Evolutionary conservation across 2,329 filamentous ascomycete genomes (phyloP).

Genomic region (Aspergillus felis): DNA sequence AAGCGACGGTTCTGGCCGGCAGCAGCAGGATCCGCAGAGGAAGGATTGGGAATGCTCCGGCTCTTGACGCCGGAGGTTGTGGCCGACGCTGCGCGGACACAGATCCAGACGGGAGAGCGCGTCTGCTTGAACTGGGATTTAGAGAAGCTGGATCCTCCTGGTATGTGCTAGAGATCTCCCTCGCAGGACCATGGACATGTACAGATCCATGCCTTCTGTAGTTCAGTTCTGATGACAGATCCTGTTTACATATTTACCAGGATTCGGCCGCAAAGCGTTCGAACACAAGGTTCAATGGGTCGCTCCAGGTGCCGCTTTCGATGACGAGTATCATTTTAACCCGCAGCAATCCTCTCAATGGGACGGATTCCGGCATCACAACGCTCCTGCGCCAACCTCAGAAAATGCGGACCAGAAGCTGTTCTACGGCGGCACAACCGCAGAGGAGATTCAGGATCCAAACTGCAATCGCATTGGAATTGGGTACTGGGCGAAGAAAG

Average conservation of each 20-base stretch:
- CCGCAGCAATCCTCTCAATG: slow-evolving; percentile 53
- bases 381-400: slow-evolving; percentile 37
- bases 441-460: slow-evolving; percentile 32
- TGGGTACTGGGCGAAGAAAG: slow-evolving; percentile 37
- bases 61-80: slow-evolving; percentile 53
- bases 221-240: not conserved
- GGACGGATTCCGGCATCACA: slow-evolving; percentile 52
- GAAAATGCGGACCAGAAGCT: slow-evolving; percentile 26
- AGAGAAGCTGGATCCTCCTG: slow-evolving; percentile 49
- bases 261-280: slow-evolving; percentile 51
- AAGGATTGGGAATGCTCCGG: slow-evolving; percentile 52
- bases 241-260: slow-evolving; percentile 20
- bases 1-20: slow-evolving; percentile 49
- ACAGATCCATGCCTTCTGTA: not conserved
- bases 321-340: slow-evolving; percentile 52
- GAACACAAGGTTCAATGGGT: slow-evolving; percentile 51
- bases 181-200: not conserved
- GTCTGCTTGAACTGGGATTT: slow-evolving; percentile 56
- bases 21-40: slow-evolving; percentile 44
- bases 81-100: slow-evolving; percentile 46
- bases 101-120: slow-evolving; percentile 52
- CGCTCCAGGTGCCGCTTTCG: slow-evolving; percentile 42
- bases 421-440: slow-evolving; percentile 36
- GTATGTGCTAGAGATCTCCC: slow-evolving; percentile 11
- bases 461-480: slow-evolving; percentile 32